Evolutionary conservation across 345 rosid genomes (phyloP).

Genomic region (Triadica sebifera): DNA sequence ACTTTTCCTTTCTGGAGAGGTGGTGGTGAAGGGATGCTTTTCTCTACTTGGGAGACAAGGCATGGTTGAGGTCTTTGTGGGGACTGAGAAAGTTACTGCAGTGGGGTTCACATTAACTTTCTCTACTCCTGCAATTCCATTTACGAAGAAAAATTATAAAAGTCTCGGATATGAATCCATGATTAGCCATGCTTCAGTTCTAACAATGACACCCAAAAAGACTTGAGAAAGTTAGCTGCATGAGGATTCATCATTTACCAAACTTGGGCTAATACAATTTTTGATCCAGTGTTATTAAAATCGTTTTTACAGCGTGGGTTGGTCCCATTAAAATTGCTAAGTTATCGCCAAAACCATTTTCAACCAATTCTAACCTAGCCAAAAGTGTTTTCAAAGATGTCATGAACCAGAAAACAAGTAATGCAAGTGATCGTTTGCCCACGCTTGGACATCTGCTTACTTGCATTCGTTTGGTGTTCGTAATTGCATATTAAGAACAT

Average conservation of each 20-base stretch:
- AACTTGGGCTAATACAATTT: background rate
- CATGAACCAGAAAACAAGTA: no score
- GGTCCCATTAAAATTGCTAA: no score
- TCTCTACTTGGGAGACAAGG: constrained; percentile 9
- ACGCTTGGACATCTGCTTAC: no score
- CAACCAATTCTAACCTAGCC: no score
- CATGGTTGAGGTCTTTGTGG: constrained; percentile 12
- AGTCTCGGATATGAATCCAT: background rate
- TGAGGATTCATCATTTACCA: background rate
- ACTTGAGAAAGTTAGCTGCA: background rate
- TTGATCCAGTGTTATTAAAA: no score
- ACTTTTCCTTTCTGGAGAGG: background rate
- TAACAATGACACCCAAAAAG: background rate
- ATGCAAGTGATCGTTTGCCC: no score
- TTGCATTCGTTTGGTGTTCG: background rate
- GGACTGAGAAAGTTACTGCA: background rate
- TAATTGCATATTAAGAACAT: background rate
- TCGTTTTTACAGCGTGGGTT: no score
- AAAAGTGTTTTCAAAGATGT: no score
- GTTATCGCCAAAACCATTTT: no score
- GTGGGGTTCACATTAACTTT: background rate
- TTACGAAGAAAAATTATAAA: background rate
- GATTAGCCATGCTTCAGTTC: background rate
- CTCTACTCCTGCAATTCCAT: background rate
- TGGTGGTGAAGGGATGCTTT: background rate